Conservation (phyloP, 371 early-diverging fungal genomes). For the Mucor piriformis region DNA sequence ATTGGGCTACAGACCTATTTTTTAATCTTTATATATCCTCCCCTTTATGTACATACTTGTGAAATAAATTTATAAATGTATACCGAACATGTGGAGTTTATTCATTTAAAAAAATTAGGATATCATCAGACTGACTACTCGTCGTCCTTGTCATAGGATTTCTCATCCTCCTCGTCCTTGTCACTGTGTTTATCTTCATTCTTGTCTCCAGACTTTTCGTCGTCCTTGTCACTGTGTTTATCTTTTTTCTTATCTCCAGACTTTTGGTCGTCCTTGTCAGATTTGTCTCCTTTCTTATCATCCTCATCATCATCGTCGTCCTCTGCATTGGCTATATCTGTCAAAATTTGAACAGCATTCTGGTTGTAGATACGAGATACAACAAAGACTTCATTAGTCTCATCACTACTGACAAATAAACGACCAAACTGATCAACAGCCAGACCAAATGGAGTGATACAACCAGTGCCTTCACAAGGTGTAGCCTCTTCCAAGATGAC, state of each 20-base stretch:
- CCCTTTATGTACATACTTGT: neutral
- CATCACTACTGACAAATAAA: conserved; percentile 40
- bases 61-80: too few species aligned
- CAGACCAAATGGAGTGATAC: conserved; percentile 40
- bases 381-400: conserved; percentile 44
- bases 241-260: neutral
- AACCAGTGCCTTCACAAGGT: conserved; percentile 23
- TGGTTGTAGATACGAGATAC: conserved; percentile 38
- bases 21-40: neutral
- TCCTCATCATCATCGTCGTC: conserved; percentile 3
- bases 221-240: neutral
- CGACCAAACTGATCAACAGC: conserved; percentile 44
- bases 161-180: too few species aligned
- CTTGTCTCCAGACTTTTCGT: neutral
- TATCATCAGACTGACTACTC: too few species aligned
- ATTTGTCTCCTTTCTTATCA: neutral
- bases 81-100: too few species aligned
- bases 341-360: conserved; percentile 35
- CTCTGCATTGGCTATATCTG: conserved; percentile 22
- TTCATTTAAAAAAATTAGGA: too few species aligned
- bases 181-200: too few species aligned
- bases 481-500: conserved; percentile 32
- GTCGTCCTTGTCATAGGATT: too few species aligned
- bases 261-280: neutral
- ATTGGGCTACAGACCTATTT: conserved; percentile 63